Evolutionary conservation across 225 moss, liverwort and hornwort species (phyloP).

Genomic region (Lunularia cruciata): DNA sequence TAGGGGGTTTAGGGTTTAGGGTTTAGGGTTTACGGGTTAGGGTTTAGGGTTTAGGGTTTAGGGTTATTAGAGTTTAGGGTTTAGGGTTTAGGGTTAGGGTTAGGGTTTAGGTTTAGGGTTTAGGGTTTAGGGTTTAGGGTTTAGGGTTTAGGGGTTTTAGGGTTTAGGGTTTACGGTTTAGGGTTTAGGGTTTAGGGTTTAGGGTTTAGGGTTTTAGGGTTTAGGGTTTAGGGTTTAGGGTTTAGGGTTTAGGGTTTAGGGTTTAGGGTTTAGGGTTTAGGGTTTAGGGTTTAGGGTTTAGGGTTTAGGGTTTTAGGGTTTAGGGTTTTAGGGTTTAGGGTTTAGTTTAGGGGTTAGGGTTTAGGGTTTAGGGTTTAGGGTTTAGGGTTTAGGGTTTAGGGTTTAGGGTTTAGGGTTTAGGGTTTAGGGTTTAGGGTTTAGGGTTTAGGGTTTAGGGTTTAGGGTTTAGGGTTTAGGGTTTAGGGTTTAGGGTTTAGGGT

Average conservation of each 20-base stretch:
- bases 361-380: slow-evolving; percentile 4
- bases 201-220: not conserved
- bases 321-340: slow-evolving; percentile 23
- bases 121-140: slow-evolving; percentile 19
- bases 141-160: slow-evolving; percentile 23
- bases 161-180: slow-evolving; percentile 23
- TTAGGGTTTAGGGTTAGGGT: slow-evolving; percentile 17
- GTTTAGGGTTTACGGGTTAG: slow-evolving; percentile 19
- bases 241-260: slow-evolving; percentile 17
- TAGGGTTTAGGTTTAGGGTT: slow-evolving; percentile 13
- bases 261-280: slow-evolving; percentile 14
- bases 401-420: not conserved
- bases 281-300: slow-evolving; percentile 17
- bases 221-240: slow-evolving; percentile 9
- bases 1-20: slow-evolving; percentile 21
- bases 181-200: slow-evolving; percentile 18
- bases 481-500: not conserved
- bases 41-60: slow-evolving; percentile 27
- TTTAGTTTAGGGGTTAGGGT: slow-evolving; percentile 21
- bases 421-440: slow-evolving; percentile 11
- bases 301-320: slow-evolving; percentile 22
- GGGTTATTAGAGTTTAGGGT: slow-evolving; percentile 8
- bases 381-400: slow-evolving; percentile 4
- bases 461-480: not conserved
- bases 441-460: slow-evolving; percentile 19